Conservation (phyloP, 73 alveolate species). For the Effrenium voratum region DNA sequence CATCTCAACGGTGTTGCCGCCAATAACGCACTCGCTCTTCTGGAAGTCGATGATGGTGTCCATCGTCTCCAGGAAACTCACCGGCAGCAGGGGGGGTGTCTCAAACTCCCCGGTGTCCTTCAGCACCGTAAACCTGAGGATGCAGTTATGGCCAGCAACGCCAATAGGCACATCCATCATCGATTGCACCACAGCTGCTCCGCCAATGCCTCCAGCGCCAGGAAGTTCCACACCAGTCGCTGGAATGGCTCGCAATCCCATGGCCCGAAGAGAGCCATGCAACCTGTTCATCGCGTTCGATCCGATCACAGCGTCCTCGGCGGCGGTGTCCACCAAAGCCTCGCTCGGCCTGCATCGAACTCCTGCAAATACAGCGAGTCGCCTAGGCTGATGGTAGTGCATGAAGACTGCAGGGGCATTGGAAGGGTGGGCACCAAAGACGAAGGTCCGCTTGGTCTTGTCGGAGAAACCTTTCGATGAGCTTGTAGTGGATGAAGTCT, state of each 20-base stretch:
- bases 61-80: neutral
- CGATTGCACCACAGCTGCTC: neutral
- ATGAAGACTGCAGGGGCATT: too few species aligned
- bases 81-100: slow-evolving; percentile 16
- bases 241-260: neutral
- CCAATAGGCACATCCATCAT: slow-evolving; percentile 8
- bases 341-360: neutral
- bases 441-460: too few species aligned
- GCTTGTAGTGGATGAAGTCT: neutral
- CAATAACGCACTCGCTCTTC: too few species aligned
- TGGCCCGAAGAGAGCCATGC: neutral
- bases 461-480: too few species aligned
- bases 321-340: neutral
- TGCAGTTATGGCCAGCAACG: neutral
- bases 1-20: neutral
- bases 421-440: too few species aligned
- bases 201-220: too few species aligned
- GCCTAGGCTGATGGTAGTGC: too few species aligned
- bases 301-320: neutral
- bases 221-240: too few species aligned
- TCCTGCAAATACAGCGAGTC: neutral
- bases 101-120: neutral
- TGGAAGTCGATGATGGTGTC: neutral
- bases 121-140: neutral
- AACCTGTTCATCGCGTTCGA: neutral